These are phyloP conservation scores for Phytophthora melonis DNA, from an alignment of 352 stramenopile genomes.

Conservation along the genomic window DNA sequence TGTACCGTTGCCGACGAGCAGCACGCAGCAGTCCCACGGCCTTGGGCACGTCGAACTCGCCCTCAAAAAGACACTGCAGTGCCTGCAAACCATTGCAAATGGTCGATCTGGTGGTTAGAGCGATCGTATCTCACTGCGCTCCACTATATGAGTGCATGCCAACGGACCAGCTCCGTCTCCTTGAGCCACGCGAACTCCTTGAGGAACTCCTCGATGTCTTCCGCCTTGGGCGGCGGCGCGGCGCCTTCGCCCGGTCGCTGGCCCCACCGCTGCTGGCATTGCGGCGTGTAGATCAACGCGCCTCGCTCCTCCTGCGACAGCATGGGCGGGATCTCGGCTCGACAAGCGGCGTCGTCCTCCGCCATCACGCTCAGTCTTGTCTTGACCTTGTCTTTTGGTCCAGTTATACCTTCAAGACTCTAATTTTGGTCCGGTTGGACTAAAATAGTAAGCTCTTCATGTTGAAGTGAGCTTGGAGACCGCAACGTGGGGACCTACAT, in stretches of 20 bases:
- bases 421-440: conserved; percentile 7
- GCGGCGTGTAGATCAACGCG: conserved; percentile 25
- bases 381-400: conserved; percentile 10
- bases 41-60: conserved; percentile 55
- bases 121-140: background rate
- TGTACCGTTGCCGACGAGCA: conserved; percentile 41
- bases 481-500: too few species aligned
- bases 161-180: conserved; percentile 65
- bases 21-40: conserved; percentile 49
- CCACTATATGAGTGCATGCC: background rate
- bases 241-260: conserved; percentile 14
- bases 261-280: conserved; percentile 57
- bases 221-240: conserved; percentile 31
- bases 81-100: conserved; percentile 42
- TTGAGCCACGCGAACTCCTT: conserved; percentile 54
- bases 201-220: conserved; percentile 65
- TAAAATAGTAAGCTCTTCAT: conserved; percentile 5
- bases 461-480: background rate
- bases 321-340: conserved; percentile 66
- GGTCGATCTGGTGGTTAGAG: background rate
- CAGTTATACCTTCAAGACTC: conserved; percentile 7
- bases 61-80: conserved; percentile 69
- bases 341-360: conserved; percentile 42
- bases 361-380: background rate
- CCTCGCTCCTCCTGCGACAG: conserved; percentile 39